Conservation (phyloP, 345 rosid genomes). For the Boechera retrofracta region DNA sequence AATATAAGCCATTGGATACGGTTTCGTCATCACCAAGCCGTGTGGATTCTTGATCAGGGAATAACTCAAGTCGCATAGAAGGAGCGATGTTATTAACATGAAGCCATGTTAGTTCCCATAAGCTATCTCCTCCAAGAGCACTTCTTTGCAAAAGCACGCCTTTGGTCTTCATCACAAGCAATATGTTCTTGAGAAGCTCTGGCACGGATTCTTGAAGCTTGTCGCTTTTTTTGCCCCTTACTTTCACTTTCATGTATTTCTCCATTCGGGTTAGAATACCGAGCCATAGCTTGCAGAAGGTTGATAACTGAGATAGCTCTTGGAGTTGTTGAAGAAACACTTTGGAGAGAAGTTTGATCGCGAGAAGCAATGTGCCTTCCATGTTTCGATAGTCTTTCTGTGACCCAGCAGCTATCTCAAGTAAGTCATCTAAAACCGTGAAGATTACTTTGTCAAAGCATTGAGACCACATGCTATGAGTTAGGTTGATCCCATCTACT, state of each 20-base stretch:
- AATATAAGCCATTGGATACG: slow-evolving; percentile 52
- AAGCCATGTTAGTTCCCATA: slow-evolving; percentile 98
- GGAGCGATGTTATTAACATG: slow-evolving; percentile 89
- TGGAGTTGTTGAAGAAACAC: slow-evolving; percentile 78
- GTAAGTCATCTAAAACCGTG: slow-evolving; percentile 91
- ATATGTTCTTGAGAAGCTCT: slow-evolving; percentile 83
- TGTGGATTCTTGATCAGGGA: slow-evolving; percentile 70
- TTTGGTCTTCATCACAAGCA: slow-evolving; percentile 81
- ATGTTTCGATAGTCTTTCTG: slow-evolving; percentile 93
- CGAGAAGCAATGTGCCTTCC: slow-evolving; percentile 85
- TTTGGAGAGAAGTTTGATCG: slow-evolving; percentile 77
- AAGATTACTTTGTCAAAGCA: slow-evolving; percentile 91
- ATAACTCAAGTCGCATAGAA: slow-evolving; percentile 79
- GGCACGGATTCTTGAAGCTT: slow-evolving; percentile 90
- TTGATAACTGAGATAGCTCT: slow-evolving; percentile 73
- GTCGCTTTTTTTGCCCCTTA: slow-evolving; percentile 85
- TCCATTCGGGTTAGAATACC: slow-evolving; percentile 95
- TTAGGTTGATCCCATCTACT: slow-evolving; percentile 70
- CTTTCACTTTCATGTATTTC: slow-evolving; percentile 88
- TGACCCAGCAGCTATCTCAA: slow-evolving; percentile 92
- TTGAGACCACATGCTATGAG: slow-evolving; percentile 78
- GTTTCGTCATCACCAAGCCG: slow-evolving; percentile 52
- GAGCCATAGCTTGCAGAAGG: slow-evolving; percentile 92
- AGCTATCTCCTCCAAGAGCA: slow-evolving; percentile 91
- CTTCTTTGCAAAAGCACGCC: slow-evolving; percentile 87